phyloP scores from a whole-genome alignment of 169 alveolate genomes.

The Plasmodium gonderi region DNA sequence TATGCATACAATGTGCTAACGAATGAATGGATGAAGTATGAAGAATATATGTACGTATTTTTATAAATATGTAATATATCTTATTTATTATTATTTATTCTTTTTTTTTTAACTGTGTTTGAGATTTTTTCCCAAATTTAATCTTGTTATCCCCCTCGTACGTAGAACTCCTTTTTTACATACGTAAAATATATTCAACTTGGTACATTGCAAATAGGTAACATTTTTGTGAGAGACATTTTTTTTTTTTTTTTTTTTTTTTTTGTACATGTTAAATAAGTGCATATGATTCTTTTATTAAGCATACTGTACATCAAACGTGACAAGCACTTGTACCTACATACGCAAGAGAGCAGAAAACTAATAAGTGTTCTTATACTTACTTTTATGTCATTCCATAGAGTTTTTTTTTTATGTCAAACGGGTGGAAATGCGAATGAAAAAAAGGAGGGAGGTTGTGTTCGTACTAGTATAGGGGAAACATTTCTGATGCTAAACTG shows the following conservation, averaged over 20 bases:
- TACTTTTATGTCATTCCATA: background rate
- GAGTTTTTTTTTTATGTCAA: background rate
- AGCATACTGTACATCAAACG: background rate
- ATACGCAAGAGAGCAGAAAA: background rate
- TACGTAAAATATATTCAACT: background rate
- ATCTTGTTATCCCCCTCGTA: background rate
- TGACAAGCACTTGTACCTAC: background rate
- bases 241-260: background rate
- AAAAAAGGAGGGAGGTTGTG: too few species aligned
- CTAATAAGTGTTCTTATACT: background rate
- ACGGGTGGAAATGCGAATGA: background rate
- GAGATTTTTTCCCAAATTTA: constrained; percentile 1
- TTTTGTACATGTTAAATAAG: background rate
- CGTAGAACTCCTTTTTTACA: background rate
- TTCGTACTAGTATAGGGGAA: too few species aligned
- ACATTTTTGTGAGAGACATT: background rate
- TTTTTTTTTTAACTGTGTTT: background rate
- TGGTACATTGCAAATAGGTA: background rate
- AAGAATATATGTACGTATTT: background rate
- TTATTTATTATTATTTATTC: background rate
- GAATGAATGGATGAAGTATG: too few species aligned
- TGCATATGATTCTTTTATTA: background rate
- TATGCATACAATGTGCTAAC: too few species aligned
- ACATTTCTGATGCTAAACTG: too few species aligned
- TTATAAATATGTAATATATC: background rate